These are phyloP conservation scores for Trametes punicea DNA, from an alignment of 768 basidiomycete species.

Conservation along the genomic window DNA sequence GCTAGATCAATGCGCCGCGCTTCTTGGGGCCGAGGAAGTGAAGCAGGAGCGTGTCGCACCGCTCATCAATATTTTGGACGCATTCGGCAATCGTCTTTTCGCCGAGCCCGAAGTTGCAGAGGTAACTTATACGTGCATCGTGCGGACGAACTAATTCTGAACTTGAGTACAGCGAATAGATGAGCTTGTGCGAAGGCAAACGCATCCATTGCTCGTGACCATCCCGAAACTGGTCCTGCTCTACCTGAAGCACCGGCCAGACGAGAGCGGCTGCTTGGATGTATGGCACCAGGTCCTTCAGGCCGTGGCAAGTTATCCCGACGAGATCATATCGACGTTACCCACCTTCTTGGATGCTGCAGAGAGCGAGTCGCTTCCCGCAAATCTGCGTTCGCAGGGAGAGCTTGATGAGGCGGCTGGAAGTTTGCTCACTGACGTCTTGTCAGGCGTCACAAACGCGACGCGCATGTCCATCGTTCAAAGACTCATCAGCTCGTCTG, in stretches of 20 bases:
- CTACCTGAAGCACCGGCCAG: slow-evolving; percentile 46
- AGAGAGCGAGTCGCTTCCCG: slow-evolving; percentile 38
- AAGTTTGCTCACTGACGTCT: slow-evolving; percentile 36
- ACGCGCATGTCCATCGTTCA: slow-evolving; percentile 34
- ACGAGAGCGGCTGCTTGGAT: slow-evolving; percentile 28
- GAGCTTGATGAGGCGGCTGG: slow-evolving; percentile 46
- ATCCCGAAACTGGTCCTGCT: slow-evolving; percentile 46
- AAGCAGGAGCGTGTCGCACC: slow-evolving; percentile 20
- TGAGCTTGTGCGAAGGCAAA: slow-evolving; percentile 36
- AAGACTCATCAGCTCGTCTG: slow-evolving; percentile 39
- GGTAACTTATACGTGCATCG: slow-evolving; percentile 31
- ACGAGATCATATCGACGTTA: slow-evolving; percentile 32
- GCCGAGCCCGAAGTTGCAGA: slow-evolving; percentile 38
- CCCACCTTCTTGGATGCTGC: slow-evolving; percentile 41
- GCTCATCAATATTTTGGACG: slow-evolving; percentile 45
- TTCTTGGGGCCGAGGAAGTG: slow-evolving; percentile 24
- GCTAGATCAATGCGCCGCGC: slow-evolving; percentile 32
- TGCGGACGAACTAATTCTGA: neutral
- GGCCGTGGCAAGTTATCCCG: slow-evolving; percentile 36
- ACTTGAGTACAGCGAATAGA: slow-evolving; percentile 43
- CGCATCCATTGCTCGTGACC: slow-evolving; percentile 37
- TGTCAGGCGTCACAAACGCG: slow-evolving; percentile 28
- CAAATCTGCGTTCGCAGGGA: slow-evolving; percentile 41
- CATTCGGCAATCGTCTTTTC: slow-evolving; percentile 53
- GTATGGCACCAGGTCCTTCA: slow-evolving; percentile 52